Conservation (phyloP, 1,284 basidiomycete genomes). For the Takashimella tepidaria region DNA sequence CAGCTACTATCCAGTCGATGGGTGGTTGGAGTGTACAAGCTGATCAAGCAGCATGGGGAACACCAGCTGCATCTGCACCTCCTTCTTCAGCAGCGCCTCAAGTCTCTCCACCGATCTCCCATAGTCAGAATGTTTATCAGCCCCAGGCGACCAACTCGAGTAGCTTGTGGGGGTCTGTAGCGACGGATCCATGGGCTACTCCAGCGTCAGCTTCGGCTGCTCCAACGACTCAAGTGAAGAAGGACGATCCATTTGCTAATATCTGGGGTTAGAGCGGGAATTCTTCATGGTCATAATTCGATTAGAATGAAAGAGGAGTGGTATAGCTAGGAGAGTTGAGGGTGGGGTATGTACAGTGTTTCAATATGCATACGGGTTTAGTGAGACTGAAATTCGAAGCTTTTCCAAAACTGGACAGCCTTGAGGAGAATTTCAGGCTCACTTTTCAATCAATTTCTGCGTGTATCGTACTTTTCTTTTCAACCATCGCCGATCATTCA, state of each 20-base stretch:
- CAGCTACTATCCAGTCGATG: conserved; percentile 15
- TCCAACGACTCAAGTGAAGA: conserved; percentile 16
- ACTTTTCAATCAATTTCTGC: no score
- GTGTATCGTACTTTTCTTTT: no score
- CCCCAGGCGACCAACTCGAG: not conserved
- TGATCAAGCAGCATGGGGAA: conserved; percentile 40
- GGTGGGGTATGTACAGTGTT: no score
- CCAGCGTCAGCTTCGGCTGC: conserved; percentile 6
- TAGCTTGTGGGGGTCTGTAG: conserved; percentile 8
- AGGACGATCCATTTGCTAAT: conserved; percentile 40
- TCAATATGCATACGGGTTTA: no score
- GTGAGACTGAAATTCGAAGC: no score
- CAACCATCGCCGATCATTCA: not conserved
- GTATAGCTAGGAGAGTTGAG: no score
- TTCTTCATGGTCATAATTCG: no score
- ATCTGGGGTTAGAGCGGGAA: no score
- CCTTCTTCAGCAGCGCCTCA: conserved; percentile 1
- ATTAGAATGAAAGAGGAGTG: no score
- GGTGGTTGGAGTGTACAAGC: conserved; percentile 31
- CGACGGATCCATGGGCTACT: conserved; percentile 25
- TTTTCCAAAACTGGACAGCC: no score
- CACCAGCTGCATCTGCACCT: conserved; percentile 6
- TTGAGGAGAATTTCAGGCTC: not conserved
- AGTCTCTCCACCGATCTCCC: not conserved
- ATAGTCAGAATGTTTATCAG: conserved; percentile 1